phyloP scores from a whole-genome alignment of 2,329 filamentous ascomycete species.

The Chaetothyriales sp. region DNA sequence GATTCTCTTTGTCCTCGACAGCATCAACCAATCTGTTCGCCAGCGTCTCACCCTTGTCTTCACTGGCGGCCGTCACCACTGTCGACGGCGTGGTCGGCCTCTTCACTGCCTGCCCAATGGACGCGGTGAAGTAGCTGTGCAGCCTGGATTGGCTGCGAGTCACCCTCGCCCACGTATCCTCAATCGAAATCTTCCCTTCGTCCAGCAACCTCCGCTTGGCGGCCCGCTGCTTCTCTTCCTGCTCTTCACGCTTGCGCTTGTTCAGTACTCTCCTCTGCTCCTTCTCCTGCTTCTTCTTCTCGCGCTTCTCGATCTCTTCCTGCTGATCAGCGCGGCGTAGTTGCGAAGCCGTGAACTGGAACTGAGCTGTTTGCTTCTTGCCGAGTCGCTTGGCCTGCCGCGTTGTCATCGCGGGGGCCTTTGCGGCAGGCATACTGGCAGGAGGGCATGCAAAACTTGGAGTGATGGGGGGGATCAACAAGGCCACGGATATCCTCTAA shows the following conservation, averaged over 20 bases:
- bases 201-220: slow-evolving; percentile 13
- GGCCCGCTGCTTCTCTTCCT: slow-evolving; percentile 11
- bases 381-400: slow-evolving; percentile 16
- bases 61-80: background rate
- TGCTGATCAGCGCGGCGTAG: slow-evolving; percentile 13
- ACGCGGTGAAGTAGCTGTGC: slow-evolving; percentile 11
- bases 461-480: background rate
- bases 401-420: slow-evolving; percentile 16
- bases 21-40: background rate
- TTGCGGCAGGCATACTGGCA: slow-evolving; percentile 10
- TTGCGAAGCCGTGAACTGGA: slow-evolving; percentile 14
- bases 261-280: slow-evolving; percentile 12
- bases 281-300: slow-evolving; percentile 12
- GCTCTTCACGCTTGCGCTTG: slow-evolving; percentile 16
- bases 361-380: slow-evolving; percentile 12
- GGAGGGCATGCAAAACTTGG: background rate
- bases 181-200: slow-evolving; percentile 14
- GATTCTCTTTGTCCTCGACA: background rate
- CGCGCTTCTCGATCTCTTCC: slow-evolving; percentile 12
- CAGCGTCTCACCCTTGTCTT: background rate
- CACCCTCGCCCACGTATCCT: slow-evolving; percentile 18
- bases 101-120: background rate
- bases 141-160: slow-evolving; percentile 15
- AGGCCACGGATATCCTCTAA: background rate
- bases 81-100: background rate